phyloP scores from a whole-genome alignment of 225 moss, liverwort and hornwort genomes.

The Pleurozium schreberi region DNA sequence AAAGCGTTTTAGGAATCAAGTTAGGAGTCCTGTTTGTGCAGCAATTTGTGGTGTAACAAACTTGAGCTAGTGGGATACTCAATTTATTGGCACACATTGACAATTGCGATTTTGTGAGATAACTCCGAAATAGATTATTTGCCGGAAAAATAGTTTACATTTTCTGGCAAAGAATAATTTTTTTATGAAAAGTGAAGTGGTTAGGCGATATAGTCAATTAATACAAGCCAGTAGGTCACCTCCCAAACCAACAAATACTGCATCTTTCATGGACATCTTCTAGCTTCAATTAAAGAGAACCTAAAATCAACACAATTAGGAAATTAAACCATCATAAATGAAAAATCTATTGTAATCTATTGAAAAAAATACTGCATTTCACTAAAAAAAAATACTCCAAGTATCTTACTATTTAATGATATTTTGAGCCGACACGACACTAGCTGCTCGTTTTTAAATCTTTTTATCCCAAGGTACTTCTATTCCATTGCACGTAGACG shows the following conservation, averaged over 20 bases:
- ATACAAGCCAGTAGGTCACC: background rate
- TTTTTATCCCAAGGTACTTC: background rate
- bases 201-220: background rate
- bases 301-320: background rate
- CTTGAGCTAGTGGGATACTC: background rate
- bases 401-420: background rate
- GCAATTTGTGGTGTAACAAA: background rate
- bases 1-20: background rate
- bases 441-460: no score
- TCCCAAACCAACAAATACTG: background rate
- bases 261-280: background rate
- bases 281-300: no score
- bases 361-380: background rate
- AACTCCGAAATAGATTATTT: background rate
- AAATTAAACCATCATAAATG: background rate
- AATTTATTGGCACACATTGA: background rate
- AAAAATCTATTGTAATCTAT: no score
- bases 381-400: no score
- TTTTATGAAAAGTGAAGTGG: background rate
- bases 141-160: background rate
- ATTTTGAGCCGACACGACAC: background rate
- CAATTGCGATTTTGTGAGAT: background rate
- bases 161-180: background rate
- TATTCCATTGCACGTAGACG: background rate
- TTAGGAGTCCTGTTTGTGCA: background rate